phyloP scores from a whole-genome alignment of 768 basidiomycete species.

The Russula foetens region DNA sequence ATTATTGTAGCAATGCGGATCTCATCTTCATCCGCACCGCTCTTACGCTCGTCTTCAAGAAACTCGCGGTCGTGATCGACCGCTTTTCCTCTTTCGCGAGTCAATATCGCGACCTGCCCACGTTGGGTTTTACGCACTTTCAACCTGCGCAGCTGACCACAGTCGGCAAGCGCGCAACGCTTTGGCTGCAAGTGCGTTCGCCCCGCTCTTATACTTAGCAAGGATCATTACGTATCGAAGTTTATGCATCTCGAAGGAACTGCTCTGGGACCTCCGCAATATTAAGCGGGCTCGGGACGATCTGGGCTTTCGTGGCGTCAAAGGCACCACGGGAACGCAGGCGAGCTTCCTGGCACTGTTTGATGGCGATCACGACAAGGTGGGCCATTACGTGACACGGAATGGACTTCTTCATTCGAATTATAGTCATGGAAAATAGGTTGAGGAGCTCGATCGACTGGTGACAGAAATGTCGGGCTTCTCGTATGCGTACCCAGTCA shows the following conservation, averaged over 20 bases:
- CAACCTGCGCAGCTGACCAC: constrained; percentile 98
- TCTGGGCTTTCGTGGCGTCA: constrained; percentile 94
- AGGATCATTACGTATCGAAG: not conserved
- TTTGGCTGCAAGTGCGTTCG: constrained; percentile 81
- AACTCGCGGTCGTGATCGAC: constrained; percentile 85
- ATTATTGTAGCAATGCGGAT: constrained; percentile 76
- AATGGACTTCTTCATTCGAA: not conserved
- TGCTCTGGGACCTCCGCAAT: constrained; percentile 95
- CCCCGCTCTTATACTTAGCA: not conserved
- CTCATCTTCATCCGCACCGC: constrained; percentile 92
- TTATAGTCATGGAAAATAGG: constrained; percentile 38
- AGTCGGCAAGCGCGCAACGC: constrained; percentile 91
- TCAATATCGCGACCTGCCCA: constrained; percentile 81
- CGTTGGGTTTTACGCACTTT: constrained; percentile 97
- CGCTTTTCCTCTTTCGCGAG: constrained; percentile 80
- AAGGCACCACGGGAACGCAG: constrained; percentile 99
- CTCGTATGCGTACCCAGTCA: constrained; percentile 92
- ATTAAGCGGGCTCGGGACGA: constrained; percentile 84
- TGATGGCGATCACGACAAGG: constrained; percentile 92
- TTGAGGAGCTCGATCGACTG: constrained; percentile 78
- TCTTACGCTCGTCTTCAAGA: constrained; percentile 73
- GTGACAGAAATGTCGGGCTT: constrained; percentile 93
- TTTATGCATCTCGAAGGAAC: constrained; percentile 46
- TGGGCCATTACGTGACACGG: constrained; percentile 21
- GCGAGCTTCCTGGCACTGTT: constrained; percentile 92